Evolutionary conservation across 495 filamentous ascomycete genomes (phyloP).

Genomic region (Trichoderma asperelloides): DNA sequence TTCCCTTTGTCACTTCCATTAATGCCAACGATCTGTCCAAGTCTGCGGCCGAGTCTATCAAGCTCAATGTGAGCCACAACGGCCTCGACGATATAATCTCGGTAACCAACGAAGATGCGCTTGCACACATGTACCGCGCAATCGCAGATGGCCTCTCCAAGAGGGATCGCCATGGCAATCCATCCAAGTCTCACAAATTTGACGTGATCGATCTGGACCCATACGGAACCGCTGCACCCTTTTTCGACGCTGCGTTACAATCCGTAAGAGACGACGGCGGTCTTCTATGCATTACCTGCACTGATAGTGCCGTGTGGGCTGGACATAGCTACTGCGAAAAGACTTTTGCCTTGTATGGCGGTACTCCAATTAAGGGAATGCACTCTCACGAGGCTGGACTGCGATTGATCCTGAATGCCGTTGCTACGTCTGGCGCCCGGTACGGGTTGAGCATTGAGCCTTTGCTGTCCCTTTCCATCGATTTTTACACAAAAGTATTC

Average conservation of each 20-base stretch:
- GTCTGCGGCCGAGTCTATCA: constrained; percentile 70
- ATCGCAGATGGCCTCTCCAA: constrained; percentile 33
- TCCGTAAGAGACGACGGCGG: constrained; percentile 74
- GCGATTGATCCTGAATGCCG: constrained; percentile 69
- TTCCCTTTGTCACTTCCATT: constrained; percentile 70
- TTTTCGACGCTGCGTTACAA: constrained; percentile 83
- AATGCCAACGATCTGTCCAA: constrained; percentile 83
- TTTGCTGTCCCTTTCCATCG: constrained; percentile 82
- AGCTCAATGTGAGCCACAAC: constrained; percentile 77
- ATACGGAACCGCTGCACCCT: constrained; percentile 85
- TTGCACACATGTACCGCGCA: constrained; percentile 77
- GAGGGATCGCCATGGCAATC: constrained; percentile 18
- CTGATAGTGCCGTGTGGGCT: constrained; percentile 88
- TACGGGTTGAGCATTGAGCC: constrained; percentile 92
- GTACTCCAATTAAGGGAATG: constrained; percentile 69
- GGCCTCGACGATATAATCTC: constrained; percentile 57
- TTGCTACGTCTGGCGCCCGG: constrained; percentile 68
- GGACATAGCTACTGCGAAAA: constrained; percentile 92
- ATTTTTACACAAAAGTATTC: constrained; percentile 91
- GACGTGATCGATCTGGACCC: constrained; percentile 96
- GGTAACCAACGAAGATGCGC: constrained; percentile 68
- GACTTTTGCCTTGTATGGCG: constrained; percentile 82
- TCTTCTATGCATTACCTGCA: constrained; percentile 90
- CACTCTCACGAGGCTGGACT: constrained; percentile 86
- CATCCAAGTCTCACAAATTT: constrained; percentile 45